Conservation (phyloP, 768 basidiomycete species). For the Chalciporus pseudorubinellus region DNA sequence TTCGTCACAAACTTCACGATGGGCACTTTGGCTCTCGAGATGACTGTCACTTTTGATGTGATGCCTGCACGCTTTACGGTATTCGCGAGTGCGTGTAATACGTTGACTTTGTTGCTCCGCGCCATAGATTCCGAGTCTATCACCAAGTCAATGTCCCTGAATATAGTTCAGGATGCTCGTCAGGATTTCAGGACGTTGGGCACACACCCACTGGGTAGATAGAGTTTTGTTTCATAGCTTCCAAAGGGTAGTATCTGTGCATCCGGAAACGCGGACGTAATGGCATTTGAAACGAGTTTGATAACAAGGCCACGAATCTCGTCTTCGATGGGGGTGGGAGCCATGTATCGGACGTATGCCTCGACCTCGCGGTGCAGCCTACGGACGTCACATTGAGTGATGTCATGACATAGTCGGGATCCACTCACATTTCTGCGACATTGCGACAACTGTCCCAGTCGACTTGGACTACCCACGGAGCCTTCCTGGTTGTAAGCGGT, state of each 20-base stretch:
- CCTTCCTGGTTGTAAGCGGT: conserved; percentile 51
- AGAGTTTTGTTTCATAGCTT: conserved; percentile 89
- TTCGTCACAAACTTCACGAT: conserved; percentile 93
- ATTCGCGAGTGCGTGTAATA: conserved; percentile 75
- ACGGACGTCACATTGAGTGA: conserved; percentile 5
- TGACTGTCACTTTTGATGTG: conserved; percentile 79
- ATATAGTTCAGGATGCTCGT: conserved; percentile 13
- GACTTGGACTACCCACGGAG: conserved; percentile 67
- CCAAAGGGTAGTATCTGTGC: conserved; percentile 87
- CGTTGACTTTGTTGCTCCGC: conserved; percentile 60
- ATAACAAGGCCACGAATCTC: conserved; percentile 78
- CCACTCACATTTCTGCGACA: conserved; percentile 78
- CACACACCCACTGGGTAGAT: conserved; percentile 86
- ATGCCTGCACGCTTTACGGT: conserved; percentile 72
- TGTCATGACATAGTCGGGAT: background rate
- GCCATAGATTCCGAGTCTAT: conserved; percentile 78
- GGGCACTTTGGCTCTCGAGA: conserved; percentile 92
- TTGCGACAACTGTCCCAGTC: conserved; percentile 74
- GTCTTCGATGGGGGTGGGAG: conserved; percentile 81
- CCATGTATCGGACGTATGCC: conserved; percentile 84
- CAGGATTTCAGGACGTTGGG: background rate
- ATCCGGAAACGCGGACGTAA: conserved; percentile 69
- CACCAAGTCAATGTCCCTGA: conserved; percentile 93
- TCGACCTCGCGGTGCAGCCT: conserved; percentile 88
- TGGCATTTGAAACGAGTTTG: conserved; percentile 60